Percentiles rank a stretch among this genome's conserved stretches.
Conservation (phyloP, 1,284 basidiomycete genomes). For the Lignosus rhinocerotis region DNA sequence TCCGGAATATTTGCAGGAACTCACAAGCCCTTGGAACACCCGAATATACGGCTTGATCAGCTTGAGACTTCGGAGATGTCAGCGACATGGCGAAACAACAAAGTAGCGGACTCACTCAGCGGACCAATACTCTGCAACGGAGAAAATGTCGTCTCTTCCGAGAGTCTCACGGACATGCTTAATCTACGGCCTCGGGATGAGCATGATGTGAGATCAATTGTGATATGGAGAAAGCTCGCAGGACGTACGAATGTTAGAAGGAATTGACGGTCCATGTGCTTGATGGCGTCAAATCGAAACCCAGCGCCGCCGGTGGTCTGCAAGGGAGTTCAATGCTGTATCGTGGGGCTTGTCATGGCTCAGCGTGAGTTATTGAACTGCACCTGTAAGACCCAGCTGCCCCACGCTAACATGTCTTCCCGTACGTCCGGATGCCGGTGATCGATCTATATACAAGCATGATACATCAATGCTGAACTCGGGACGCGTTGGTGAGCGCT, state of each 20-base stretch:
- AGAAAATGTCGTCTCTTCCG: slow-evolving; percentile 55
- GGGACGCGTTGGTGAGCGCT: slow-evolving; percentile 20
- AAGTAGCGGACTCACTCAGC: slow-evolving; percentile 48
- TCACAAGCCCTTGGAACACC: slow-evolving; percentile 62
- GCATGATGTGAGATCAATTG: slow-evolving; percentile 29
- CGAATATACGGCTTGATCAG: slow-evolving; percentile 57
- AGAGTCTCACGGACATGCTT: slow-evolving; percentile 46
- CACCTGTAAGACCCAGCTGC: slow-evolving; percentile 67
- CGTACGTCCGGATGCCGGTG: slow-evolving; percentile 82
- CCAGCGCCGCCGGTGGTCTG: slow-evolving; percentile 81
- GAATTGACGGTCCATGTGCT: slow-evolving; percentile 75
- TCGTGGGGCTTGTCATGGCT: not conserved
- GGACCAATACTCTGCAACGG: slow-evolving; percentile 78
- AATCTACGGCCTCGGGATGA: slow-evolving; percentile 41
- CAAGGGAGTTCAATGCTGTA: not conserved
- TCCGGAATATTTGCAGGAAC: slow-evolving; percentile 1
- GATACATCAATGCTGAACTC: not conserved
- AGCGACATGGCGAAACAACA: not conserved
- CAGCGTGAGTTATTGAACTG: slow-evolving; percentile 3
- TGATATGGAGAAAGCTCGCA: slow-evolving; percentile 36
- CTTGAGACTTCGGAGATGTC: slow-evolving; percentile 42
- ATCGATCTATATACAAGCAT: slow-evolving; percentile 60
- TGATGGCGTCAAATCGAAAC: slow-evolving; percentile 88
- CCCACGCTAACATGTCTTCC: slow-evolving; percentile 67
- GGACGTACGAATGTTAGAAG: slow-evolving; percentile 61